These are phyloP conservation scores for Reticulascus tulasneorum DNA, from an alignment of 2,329 filamentous ascomycete species.

Conservation along the genomic window DNA sequence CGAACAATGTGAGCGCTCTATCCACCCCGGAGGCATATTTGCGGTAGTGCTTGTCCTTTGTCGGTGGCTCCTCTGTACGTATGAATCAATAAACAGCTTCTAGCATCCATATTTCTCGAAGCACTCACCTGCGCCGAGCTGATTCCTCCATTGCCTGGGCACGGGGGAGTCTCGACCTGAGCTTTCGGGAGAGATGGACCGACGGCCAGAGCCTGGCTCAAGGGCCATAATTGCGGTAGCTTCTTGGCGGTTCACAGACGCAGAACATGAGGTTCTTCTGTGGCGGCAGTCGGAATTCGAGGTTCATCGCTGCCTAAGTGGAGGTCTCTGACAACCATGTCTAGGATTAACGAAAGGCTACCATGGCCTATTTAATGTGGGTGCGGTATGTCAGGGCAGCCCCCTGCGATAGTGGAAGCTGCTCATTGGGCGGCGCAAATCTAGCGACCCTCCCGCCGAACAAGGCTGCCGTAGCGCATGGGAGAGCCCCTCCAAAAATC, in stretches of 20 bases:
- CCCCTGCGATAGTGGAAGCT: constrained; percentile 10
- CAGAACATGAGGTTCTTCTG: constrained; percentile 8
- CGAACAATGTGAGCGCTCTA: constrained; percentile 82
- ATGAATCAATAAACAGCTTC: constrained; percentile 8
- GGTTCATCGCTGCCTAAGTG: constrained; percentile 21
- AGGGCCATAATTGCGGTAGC: constrained; percentile 52
- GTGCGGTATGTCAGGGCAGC: not conserved
- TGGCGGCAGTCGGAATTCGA: constrained; percentile 13
- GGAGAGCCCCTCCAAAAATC: too few relatives aligned
- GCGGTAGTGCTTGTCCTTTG: constrained; percentile 68
- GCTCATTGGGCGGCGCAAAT: constrained; percentile 9
- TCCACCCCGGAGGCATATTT: constrained; percentile 89
- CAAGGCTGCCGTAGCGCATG: constrained; percentile 9
- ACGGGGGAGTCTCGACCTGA: constrained; percentile 77
- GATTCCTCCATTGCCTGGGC: constrained; percentile 71
- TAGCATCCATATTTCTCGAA: not conserved
- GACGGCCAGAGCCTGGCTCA: constrained; percentile 53
- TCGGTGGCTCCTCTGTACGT: constrained; percentile 46
- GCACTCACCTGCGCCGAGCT: constrained; percentile 68
- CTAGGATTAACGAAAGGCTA: constrained; percentile 11
- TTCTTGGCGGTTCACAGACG: constrained; percentile 7
- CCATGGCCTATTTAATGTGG: constrained; percentile 12
- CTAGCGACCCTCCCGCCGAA: constrained; percentile 10
- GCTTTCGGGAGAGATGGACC: constrained; percentile 71
- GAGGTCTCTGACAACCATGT: constrained; percentile 13